phyloP scores from a whole-genome alignment of 2,329 filamentous ascomycete genomes.

The Capronia coronata region DNA sequence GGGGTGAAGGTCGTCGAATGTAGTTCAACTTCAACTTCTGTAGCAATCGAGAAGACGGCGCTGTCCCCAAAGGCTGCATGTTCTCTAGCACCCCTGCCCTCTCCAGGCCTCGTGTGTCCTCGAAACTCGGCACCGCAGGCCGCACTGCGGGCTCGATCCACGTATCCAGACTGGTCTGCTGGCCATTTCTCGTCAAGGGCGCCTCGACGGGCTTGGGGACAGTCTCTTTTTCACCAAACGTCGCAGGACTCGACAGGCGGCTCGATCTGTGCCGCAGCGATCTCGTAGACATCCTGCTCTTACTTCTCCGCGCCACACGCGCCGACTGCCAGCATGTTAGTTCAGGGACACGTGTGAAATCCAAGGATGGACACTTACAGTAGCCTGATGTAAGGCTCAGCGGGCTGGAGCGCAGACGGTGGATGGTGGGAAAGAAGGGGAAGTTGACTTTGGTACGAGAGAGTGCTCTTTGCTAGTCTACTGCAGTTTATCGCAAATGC shows the following conservation, averaged over 20 bases:
- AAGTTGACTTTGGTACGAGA: conserved; percentile 5
- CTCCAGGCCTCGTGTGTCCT: conserved; percentile 66
- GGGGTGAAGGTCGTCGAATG: conserved; percentile 23
- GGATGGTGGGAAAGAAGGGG: conserved; percentile 8
- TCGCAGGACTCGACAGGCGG: conserved; percentile 27
- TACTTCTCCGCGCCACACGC: conserved; percentile 23
- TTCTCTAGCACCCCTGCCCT: conserved; percentile 70
- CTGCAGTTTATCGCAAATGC: conserved; percentile 3
- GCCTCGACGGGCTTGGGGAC: conserved; percentile 22
- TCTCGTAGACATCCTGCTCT: conserved; percentile 26
- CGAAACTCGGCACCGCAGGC: conserved; percentile 59
- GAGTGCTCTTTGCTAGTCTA: conserved; percentile 13
- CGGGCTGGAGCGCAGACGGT: conserved; percentile 14
- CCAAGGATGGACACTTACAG: conserved; percentile 16
- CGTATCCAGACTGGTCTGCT: conserved; percentile 31
- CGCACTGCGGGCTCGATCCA: conserved; percentile 55
- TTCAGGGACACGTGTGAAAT: conserved; percentile 22
- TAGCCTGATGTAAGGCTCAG: conserved; percentile 19
- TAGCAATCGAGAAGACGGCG: conserved; percentile 59
- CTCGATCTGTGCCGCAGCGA: conserved; percentile 28
- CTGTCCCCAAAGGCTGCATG: conserved; percentile 73
- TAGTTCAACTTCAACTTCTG: conserved; percentile 42
- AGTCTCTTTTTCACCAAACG: conserved; percentile 22
- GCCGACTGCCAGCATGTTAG: conserved; percentile 18
- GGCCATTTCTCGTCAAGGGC: conserved; percentile 18